phyloP scores from a whole-genome alignment of 768 basidiomycete genomes.

The Trichaptum fuscoviolaceum region DNA sequence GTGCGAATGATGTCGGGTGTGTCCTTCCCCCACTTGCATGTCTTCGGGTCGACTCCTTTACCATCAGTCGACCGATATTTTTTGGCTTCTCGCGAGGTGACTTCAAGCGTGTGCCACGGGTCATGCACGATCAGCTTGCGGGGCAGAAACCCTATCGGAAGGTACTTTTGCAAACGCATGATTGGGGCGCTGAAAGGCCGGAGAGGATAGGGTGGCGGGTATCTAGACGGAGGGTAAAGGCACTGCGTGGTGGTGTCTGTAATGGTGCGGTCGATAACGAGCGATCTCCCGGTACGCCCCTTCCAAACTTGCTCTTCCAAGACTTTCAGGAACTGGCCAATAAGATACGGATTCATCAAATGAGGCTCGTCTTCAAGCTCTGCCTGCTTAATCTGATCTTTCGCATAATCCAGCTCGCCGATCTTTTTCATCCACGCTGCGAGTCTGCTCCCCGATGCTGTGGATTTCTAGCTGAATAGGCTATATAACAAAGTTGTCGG shows the following conservation, averaged over 20 bases:
- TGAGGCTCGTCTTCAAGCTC: constrained; percentile 31
- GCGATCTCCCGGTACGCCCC: neutral
- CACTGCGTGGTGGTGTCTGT: neutral
- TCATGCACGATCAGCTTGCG: constrained; percentile 39
- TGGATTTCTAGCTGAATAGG: neutral
- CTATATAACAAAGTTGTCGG: neutral
- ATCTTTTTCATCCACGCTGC: constrained; percentile 29
- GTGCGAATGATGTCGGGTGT: constrained; percentile 25
- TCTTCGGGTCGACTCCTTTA: neutral
- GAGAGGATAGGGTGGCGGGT: constrained; percentile 37
- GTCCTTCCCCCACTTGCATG: constrained; percentile 20
- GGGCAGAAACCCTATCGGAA: constrained; percentile 33
- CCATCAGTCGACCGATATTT: neutral
- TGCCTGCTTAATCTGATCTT: constrained; percentile 28
- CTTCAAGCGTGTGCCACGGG: constrained; percentile 31
- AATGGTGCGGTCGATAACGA: neutral
- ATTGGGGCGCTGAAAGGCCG: constrained; percentile 25
- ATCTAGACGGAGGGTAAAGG: constrained; percentile 28
- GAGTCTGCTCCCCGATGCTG: constrained; percentile 32
- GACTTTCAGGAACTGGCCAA: constrained; percentile 12
- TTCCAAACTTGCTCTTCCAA: neutral
- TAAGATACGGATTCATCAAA: constrained; percentile 25
- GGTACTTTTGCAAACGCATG: constrained; percentile 26
- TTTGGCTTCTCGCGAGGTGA: constrained; percentile 1
- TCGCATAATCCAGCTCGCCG: constrained; percentile 29